Conservation (phyloP, 1,284 basidiomycete species). For the Puccinia horiana region DNA sequence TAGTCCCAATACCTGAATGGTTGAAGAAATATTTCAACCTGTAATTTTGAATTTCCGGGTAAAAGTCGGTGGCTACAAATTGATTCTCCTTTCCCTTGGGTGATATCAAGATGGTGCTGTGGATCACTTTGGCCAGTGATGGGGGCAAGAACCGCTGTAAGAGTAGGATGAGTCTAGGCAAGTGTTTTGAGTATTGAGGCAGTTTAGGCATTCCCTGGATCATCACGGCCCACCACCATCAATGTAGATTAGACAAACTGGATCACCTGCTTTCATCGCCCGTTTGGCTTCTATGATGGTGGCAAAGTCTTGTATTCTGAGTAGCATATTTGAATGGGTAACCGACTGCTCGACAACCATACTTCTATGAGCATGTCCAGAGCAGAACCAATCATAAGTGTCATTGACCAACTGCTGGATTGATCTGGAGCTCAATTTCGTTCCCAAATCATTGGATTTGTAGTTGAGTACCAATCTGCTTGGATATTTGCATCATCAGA, state of each 20-base stretch:
- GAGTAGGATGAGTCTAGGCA: background rate
- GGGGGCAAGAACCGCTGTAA: background rate
- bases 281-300: constrained; percentile 5
- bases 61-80: constrained; percentile 10
- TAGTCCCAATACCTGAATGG: constrained; percentile 13
- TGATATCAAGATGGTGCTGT: background rate
- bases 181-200: background rate
- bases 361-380: background rate
- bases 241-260: background rate
- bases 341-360: background rate
- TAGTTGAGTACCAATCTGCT: background rate
- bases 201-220: background rate
- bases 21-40: constrained; percentile 36
- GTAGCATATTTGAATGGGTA: background rate
- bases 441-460: background rate
- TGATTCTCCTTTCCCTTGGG: background rate
- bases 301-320: background rate
- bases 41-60: no score
- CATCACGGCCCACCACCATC: background rate
- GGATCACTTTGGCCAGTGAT: background rate
- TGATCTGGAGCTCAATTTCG: background rate
- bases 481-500: no score
- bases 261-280: constrained; percentile 5
- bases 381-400: background rate
- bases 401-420: background rate